Conservation (phyloP, 163 green algal genomes). For the Scenedesmus sp. region DNA sequence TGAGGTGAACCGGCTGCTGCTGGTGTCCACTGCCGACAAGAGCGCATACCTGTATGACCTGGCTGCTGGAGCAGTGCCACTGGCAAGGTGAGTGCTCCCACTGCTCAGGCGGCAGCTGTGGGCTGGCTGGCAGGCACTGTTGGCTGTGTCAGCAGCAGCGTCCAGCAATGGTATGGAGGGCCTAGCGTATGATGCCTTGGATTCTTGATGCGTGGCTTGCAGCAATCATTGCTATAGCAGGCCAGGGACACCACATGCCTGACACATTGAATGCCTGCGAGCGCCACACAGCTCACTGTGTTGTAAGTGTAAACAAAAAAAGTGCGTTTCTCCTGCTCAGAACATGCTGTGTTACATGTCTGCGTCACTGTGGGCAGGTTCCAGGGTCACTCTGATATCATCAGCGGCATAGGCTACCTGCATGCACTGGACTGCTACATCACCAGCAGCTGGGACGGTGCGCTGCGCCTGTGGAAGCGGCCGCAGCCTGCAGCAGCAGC, state of each 20-base stretch:
- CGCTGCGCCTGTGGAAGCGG: slow-evolving; percentile 28
- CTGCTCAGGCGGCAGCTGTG: background rate
- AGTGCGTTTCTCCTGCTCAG: background rate
- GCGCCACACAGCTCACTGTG: no score
- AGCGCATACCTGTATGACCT: slow-evolving; percentile 71
- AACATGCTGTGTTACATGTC: background rate
- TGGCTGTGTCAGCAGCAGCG: background rate
- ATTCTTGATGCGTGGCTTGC: no score
- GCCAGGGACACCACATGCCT: no score
- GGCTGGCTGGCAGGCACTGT: background rate
- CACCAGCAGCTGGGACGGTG: slow-evolving; percentile 57
- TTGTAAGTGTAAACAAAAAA: no score
- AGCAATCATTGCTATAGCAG: no score
- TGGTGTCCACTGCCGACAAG: slow-evolving; percentile 74
- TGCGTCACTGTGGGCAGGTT: slow-evolving; percentile 53
- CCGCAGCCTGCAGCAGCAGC: background rate
- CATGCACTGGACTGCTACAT: slow-evolving; percentile 67
- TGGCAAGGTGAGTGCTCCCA: slow-evolving; percentile 48
- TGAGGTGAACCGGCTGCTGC: slow-evolving; percentile 64
- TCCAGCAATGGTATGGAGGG: no score
- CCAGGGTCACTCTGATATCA: slow-evolving; percentile 73
- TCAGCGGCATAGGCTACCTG: slow-evolving; percentile 72
- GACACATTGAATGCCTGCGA: no score
- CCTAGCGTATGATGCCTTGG: no score
- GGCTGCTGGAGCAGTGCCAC: slow-evolving; percentile 61